A percentile compares a stretch with the other conserved stretches of the same genome.
Conservation (phyloP, 495 filamentous ascomycete genomes). For the Aspergillus bridgeri region DNA sequence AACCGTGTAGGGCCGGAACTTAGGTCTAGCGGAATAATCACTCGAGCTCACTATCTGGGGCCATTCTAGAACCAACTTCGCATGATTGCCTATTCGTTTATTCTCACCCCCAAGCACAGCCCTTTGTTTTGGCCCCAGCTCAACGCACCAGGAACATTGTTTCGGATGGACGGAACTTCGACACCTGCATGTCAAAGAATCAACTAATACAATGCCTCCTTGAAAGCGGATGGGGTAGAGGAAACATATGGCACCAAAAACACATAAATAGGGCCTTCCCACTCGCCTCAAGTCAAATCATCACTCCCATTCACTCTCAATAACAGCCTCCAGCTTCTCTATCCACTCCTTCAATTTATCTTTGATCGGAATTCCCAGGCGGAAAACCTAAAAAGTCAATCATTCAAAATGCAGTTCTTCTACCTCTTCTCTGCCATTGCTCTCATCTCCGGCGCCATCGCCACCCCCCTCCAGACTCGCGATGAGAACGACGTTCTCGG, state of each 20-base stretch:
- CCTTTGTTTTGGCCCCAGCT: neutral
- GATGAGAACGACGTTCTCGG: neutral
- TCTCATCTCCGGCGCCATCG: neutral
- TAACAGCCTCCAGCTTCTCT: neutral
- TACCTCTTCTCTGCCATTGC: neutral
- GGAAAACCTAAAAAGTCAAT: neutral
- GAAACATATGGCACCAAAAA: neutral
- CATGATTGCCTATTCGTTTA: neutral
- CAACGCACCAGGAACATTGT: neutral
- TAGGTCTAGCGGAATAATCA: neutral
- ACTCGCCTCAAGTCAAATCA: neutral
- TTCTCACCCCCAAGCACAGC: neutral
- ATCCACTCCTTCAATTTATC: neutral
- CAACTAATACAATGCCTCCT: neutral
- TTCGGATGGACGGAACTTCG: neutral
- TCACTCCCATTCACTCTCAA: neutral
- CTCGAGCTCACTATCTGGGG: neutral
- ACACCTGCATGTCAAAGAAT: too few relatives aligned
- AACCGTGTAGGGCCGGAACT: neutral
- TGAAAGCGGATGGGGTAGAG: neutral
- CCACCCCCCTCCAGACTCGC: neutral
- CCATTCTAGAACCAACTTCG: neutral
- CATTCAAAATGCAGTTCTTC: neutral
- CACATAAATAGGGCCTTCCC: neutral
- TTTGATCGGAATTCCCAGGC: neutral